Conservation (phyloP, 2,329 filamentous ascomycete species). For the Aureobasidium sp. region DNA sequence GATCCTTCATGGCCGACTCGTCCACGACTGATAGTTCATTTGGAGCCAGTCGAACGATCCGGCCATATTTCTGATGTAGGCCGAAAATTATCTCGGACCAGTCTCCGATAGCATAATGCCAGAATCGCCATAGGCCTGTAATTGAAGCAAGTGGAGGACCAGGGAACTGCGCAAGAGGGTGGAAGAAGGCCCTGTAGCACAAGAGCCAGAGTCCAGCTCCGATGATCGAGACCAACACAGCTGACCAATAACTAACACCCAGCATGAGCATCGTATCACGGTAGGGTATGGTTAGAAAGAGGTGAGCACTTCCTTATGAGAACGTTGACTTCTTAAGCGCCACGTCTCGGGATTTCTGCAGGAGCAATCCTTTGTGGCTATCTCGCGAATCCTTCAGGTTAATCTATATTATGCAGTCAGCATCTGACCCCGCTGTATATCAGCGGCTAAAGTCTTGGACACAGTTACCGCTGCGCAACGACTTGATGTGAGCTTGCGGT, state of each 20-base stretch:
- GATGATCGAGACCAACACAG: background rate
- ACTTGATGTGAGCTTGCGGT: background rate
- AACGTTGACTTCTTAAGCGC: background rate
- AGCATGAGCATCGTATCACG: background rate
- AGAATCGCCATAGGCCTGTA: conserved; percentile 9
- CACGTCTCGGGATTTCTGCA: background rate
- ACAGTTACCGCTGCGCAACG: background rate
- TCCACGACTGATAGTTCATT: conserved; percentile 33
- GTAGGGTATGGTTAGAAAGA: background rate
- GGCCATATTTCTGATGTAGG: conserved; percentile 33
- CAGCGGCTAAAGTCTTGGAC: background rate
- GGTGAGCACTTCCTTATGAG: background rate
- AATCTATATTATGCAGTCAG: background rate
- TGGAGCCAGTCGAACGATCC: conserved; percentile 35
- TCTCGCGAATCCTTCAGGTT: background rate
- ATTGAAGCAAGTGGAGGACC: conserved; percentile 11
- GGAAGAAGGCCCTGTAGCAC: conserved; percentile 12
- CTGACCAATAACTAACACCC: background rate
- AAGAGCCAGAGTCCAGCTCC: background rate
- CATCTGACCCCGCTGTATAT: background rate
- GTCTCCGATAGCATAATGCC: conserved; percentile 3
- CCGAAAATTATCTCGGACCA: conserved; percentile 27
- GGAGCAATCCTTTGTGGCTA: background rate
- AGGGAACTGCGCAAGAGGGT: conserved; percentile 10
- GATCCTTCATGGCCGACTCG: conserved; percentile 22